Evolutionary conservation across 768 basidiomycete genomes (phyloP), one percentile per base, ranked within the genome.

Genomic region (Phaffia australis): DNA sequence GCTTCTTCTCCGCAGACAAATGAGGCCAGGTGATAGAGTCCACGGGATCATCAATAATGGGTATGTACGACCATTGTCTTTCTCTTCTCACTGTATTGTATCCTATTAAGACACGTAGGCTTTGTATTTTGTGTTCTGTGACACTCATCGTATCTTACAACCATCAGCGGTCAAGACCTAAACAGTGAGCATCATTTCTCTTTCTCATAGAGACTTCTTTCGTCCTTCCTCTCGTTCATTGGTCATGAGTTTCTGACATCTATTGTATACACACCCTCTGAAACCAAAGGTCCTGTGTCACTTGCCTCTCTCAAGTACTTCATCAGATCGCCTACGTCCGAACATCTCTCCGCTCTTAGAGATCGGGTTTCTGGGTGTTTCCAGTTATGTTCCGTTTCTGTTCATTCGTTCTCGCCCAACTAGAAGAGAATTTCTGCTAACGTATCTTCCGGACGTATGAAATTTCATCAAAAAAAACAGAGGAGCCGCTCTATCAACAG

Each of bases 11-110:
- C 82, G 90, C 16, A 91, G 93, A 75, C 91, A 94, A 77, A 84
- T 90, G 68, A 84, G 85, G 74, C 90, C 91, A 0, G 83, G 85
- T 56, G 82, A 85, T 70, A 85, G 90, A 27, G 79, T 91, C 8
- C 86, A 90, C 72, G 88, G 90, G 2, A 80, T 88, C 60, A 80
- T 92, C 42, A 78, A 83, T 70, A 87, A 87, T 46, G 81, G 81
- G 47, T 79, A 42, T 11, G 35, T 42, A 42, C 35, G 4, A 42
- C 11, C 11, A 11, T 42, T 11, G 11, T 42, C 35, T 11, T 42
- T 11, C 11, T 42, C 35, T 42, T 42, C 35, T 42, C 35, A 42
- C 35, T 42, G 35, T 42, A 11, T n/a, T 42, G 35, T 11, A 86
- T 70, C 85, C 85, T 81, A 76, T 81, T 15, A 77, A 84, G 2